Evolutionary conservation across 2,329 filamentous ascomycete species (phyloP), one percentile per base, ranked within the genome.

Genomic region (Colletotrichum liaoningense): DNA sequence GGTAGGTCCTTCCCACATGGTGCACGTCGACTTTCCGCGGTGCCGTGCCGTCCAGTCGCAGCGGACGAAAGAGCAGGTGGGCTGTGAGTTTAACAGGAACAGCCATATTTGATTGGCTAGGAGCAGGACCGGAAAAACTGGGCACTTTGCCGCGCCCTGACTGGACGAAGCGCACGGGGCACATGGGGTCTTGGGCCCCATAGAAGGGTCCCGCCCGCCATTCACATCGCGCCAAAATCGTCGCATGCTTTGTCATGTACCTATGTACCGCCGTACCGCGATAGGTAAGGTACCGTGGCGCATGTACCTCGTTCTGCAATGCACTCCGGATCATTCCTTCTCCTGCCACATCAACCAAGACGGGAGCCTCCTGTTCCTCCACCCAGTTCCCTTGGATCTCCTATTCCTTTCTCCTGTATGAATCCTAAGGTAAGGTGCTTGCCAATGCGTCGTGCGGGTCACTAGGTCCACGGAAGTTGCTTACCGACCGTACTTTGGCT

Each of bases 211-310:
- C 60, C 60, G n/a, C 60, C 60, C 19, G 49, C 67, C 67, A 71
- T 56, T 71, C 26, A 62, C 52, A 58, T 66, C 30, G 67, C 60
- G 46, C 67, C 59, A 73, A 73, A 59, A 64, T 69, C 42, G 55
- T 38, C 16, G 14, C 46, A 16, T 35, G 42, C 30, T 63, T 63
- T 69, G 59, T 69, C 60, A 35, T 33, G n/a, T 19, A 60, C 24
- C n/a, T 33, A 14, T 11, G 55, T 68, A 62, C 49, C 9, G 14
- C 16, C 6, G 55, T 68, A 62, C 49, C 9, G 5, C 16, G 33
- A 22, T 24, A 11, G 30, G 30, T 33, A 54, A 33, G 30, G 30
- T 33, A 54, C 49, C 8, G 19, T 11, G 42, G 19, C 42, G 42
- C 16, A 49, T 35, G 62, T 55, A 63, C 58, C 16, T 33, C 33